Conservation (phyloP, 2,329 filamentous ascomycete genomes). For the Diaporthe eres region DNA sequence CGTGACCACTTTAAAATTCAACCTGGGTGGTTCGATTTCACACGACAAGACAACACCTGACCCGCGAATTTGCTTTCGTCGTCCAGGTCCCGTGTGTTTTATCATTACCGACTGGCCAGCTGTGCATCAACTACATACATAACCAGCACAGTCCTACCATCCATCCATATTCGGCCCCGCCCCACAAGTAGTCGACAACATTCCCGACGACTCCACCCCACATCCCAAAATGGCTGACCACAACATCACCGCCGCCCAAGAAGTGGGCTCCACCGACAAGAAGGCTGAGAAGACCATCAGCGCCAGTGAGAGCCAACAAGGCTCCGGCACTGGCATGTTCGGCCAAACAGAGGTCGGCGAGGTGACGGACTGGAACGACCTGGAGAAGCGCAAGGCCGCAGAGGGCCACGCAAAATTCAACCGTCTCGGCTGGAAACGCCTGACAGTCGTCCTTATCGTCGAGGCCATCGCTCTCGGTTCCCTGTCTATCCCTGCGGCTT, state of each 20-base stretch:
- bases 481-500: conserved; percentile 65
- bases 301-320: conserved; percentile 36
- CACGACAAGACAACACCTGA: conserved; percentile 13
- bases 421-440: conserved; percentile 69
- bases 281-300: conserved; percentile 41
- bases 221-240: conserved; percentile 35
- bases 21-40: conserved; percentile 10
- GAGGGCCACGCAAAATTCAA: conserved; percentile 64
- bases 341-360: conserved; percentile 39
- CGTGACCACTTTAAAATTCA: conserved; percentile 27
- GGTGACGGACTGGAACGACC: conserved; percentile 49
- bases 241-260: conserved; percentile 25
- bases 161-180: not conserved
- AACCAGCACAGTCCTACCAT: conserved; percentile 1
- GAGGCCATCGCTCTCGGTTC: conserved; percentile 69
- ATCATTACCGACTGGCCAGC: not conserved
- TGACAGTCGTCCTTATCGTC: conserved; percentile 69
- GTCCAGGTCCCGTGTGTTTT: conserved; percentile 20
- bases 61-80: not conserved
- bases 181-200: conserved; percentile 35
- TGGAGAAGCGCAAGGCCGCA: conserved; percentile 62
- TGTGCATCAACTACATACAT: conserved; percentile 24
- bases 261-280: conserved; percentile 22
- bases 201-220: conserved; percentile 5
- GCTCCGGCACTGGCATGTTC: conserved; percentile 35